Conservation (phyloP, 371 early-diverging fungal genomes). For the Apophysomyces elegans region DNA sequence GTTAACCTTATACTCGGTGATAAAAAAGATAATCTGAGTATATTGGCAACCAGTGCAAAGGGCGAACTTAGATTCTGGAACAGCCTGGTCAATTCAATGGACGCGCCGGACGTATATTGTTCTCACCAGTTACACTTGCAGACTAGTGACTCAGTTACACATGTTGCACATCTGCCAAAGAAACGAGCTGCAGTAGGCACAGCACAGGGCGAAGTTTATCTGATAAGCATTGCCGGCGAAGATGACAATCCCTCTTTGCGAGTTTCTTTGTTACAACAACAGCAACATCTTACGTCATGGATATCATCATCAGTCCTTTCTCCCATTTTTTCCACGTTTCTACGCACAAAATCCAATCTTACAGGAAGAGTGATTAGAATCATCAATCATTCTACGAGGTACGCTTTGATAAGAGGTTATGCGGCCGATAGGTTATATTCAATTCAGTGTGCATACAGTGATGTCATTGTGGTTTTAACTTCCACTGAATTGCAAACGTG, state of each 20-base stretch:
- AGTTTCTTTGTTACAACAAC: background rate
- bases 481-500: background rate
- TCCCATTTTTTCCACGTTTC: background rate
- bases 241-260: background rate
- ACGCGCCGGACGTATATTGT: background rate
- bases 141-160: background rate
- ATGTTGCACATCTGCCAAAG: background rate
- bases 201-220: background rate
- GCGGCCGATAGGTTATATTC: background rate
- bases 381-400: background rate
- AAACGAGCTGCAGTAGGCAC: constrained; percentile 1
- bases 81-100: background rate
- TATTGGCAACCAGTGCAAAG: background rate
- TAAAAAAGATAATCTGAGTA: background rate
- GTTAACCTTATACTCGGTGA: background rate
- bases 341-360: background rate
- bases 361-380: background rate
- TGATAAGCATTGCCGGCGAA: background rate
- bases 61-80: background rate
- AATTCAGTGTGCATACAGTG: background rate
- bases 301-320: background rate
- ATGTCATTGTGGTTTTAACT: background rate
- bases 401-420: background rate
- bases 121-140: background rate
- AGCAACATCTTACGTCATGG: background rate